phyloP scores from a whole-genome alignment of 2,329 filamentous ascomycete species.

The Plenodomus lindquistii region DNA sequence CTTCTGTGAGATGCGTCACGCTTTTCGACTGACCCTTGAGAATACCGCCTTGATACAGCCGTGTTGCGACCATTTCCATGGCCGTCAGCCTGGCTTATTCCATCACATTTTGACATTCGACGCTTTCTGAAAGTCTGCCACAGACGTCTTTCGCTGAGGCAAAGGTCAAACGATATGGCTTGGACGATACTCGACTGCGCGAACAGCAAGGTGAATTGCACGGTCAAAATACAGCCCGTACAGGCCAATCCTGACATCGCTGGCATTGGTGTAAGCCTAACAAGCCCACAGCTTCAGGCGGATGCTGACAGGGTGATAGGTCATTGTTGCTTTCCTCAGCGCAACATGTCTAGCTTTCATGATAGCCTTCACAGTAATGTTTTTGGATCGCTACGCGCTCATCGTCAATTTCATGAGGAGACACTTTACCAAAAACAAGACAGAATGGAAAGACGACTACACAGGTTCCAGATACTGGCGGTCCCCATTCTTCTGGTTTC shows the following conservation, averaged over 20 bases:
- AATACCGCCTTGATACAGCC: no score
- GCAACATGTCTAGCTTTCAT: conserved; percentile 35
- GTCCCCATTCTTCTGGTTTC: conserved; percentile 33
- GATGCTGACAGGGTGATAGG: conserved; percentile 14
- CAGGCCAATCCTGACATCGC: conserved; percentile 35
- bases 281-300: background rate
- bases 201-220: conserved; percentile 15
- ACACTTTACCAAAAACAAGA: conserved; percentile 13
- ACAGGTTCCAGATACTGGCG: conserved; percentile 28
- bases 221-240: conserved; percentile 12
- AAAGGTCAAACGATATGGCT: conserved; percentile 5
- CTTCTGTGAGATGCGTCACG: no score
- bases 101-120: background rate
- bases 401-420: conserved; percentile 22
- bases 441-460: conserved; percentile 15
- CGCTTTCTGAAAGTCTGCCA: background rate
- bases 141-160: background rate
- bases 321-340: conserved; percentile 32
- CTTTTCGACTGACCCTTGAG: no score
- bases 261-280: conserved; percentile 28
- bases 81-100: no score
- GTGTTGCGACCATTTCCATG: no score
- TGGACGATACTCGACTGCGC: conserved; percentile 26
- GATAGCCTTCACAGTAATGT: conserved; percentile 33
- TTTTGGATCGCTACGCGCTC: conserved; percentile 29